Percentiles rank a stretch among this genome's conserved stretches.
Conservation (phyloP, 805 yeast species). For the Teunomyces atbi region DNA sequence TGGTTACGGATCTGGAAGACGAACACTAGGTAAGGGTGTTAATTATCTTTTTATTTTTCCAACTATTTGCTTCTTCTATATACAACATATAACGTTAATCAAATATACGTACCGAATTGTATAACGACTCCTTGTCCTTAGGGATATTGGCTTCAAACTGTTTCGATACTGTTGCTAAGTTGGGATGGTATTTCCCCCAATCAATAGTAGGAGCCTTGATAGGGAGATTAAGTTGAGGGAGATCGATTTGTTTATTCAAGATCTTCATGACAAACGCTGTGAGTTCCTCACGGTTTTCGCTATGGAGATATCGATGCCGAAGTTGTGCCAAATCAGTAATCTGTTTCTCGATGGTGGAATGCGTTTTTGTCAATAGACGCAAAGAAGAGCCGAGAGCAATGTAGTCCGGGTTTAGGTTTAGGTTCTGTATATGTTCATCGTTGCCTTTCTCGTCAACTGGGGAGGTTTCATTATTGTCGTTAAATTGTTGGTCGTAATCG, state of each 20-base stretch:
- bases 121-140: conserved; percentile 14
- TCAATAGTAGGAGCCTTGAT: conserved; percentile 34
- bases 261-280: conserved; percentile 33
- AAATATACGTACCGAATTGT: conserved; percentile 26
- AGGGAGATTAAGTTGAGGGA: conserved; percentile 35
- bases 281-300: conserved; percentile 21
- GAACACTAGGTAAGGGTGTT: conserved; percentile 21
- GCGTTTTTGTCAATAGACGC: conserved; percentile 25
- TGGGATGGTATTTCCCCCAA: conserved; percentile 38
- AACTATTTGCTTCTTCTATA: conserved; percentile 4
- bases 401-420: conserved; percentile 35
- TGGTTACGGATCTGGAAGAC: conserved; percentile 45
- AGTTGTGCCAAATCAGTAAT: conserved; percentile 30
- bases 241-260: conserved; percentile 28
- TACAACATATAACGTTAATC: conserved; percentile 9
- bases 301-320: conserved; percentile 19
- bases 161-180: conserved; percentile 21
- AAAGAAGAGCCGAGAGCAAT: conserved; percentile 32
- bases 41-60: too few species aligned
- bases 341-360: conserved; percentile 25
- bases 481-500: conserved; percentile 1
- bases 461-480: conserved; percentile 5
- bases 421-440: conserved; percentile 8
- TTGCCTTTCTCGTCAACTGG: conserved; percentile 2
- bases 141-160: conserved; percentile 12